Base-by-base conservation (phyloP, 768 basidiomycete genomes). In the Suillus subaureus region DNA sequence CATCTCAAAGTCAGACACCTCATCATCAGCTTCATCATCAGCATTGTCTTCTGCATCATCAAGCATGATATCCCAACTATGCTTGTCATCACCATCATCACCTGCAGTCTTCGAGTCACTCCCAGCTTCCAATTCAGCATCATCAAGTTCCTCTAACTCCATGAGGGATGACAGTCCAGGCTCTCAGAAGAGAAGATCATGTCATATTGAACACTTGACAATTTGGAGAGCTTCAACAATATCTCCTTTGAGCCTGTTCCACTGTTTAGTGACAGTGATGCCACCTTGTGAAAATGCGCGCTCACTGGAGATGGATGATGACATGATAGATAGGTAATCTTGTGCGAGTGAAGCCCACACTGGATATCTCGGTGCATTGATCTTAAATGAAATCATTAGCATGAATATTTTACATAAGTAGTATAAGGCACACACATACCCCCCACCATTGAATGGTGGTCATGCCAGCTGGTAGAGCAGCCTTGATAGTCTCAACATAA, bases 291-390 rank as follows among this genome's bases (percentile, higher is more conserved):
- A 83, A 64, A 83, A 83, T 7, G 79, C 80, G 8, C 71, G 71
- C 67, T 82, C 77, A 68, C 77, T 79, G 2, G 79, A 81, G 8
- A 82, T 78, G 0, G 67, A 72, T 12, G 75, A 72, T 4, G 76
- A 75, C 77, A 81, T 80, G 28, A 83, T 75, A 2, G 78, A 57
- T 11, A 82, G 72, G 33, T 78, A 77, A 63, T 82, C 80, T 9
- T 69, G 64, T 11, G 80, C 78, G 2, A 82, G 70, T 0, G 77
- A 77, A 0, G 74, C 75, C 79, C 78, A 81, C 0, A 73, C 71
- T 3, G 75, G 79, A 65, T 76, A 77, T 2, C 69, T 65, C 4
- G 47, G 35, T 6, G 70, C 55, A 67, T 79, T 77, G 1, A 67
- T 51, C 49, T 51, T 74, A 1, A 26, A 4, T 26, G 28, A 51